Base-by-base conservation (phyloP, 257 asterid genomes). In the Penstemon barbatus region DNA sequence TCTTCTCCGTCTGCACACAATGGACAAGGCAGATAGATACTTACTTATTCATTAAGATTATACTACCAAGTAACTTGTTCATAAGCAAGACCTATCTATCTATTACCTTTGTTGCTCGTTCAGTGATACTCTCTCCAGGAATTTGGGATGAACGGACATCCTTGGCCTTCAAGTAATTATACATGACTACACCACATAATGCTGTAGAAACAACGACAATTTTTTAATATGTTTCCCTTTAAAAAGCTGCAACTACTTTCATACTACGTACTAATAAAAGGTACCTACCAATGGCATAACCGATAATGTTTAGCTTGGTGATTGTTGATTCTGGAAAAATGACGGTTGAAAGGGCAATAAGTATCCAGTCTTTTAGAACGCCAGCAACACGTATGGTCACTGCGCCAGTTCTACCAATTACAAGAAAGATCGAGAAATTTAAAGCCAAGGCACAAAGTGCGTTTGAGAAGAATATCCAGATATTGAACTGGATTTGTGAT, bases 311-410 rank as follows among this genome's bases (percentile, higher is more conserved):
- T 65, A 95, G 88, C 44, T 78, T 62, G 73, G 99, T 95, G 66
- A 95, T 95, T 3, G 83, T 81, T 18, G 99, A 95, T 78, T 95
- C 99, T 0, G 99, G 99, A 76, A 95, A 95, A 46, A 95, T 77
- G 67, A 95, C 74, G 44, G 98, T 91, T n/a, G 99, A 95, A 67
- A 95, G 90, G 62, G 99, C 88, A 72, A 95, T 91, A 50, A 95
- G 88, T 61, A 95, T 95, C 99, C 99, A 95, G 82, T 95, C 99
- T 75, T 95, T 95, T 37, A 91, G 75, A 69, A 95, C 99, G 4
- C 99, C 98, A 61, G 99, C 98, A 49, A 95, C 99, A 63, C 99
- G 87, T 55, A 95, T 81, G 39, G 99, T 95, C 72, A 95, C 98
- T 40, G 99, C 99, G 64, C 99, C 88, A 18, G 99, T 95, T 91